Evolutionary conservation across 768 basidiomycete genomes (phyloP), one percentile per base, ranked within the genome.

Genomic region (Suillus variegatus): DNA sequence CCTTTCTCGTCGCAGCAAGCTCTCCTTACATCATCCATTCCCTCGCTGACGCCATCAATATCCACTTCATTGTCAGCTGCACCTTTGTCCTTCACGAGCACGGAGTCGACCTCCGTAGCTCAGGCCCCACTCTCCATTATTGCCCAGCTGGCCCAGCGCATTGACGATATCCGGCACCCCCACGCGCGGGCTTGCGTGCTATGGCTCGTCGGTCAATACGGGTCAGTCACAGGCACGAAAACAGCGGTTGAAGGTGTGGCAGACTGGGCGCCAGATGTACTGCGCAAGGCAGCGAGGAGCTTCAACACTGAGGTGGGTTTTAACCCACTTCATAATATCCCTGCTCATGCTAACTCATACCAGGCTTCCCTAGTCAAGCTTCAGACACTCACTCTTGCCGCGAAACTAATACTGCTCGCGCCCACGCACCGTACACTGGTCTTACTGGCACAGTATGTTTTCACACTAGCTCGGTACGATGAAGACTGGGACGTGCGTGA

Each of bases 161-260:
- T 97, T 55, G 92, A 94, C 57, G 89, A 88, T 61, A 92, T 98
- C 60, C 84, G 81, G 8, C 93, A 95, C 70, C 81, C 89, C 1
- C 85, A 88, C 70, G 95, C 96, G 1, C 81, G 93, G 38, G 94
- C 96, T 0, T 95, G 92, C 69, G 88, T 98, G 1, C 79, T 94
- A 32, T 97, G 97, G 95, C 85, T 98, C 0, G 94, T 95, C 0
- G 96, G 97, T 0, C 94, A 97, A 74, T 94, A 94, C 73, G 86
- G 91, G 20, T 82, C 82, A 16, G 75, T 77, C 7, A 72, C 74
- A 20, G 78, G 77, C 47, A 56, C 56, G 12, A 65, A 69, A 47
- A 68, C 76, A 20, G 76, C 80, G 1, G 81, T 85, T 2, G 84
- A 86, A 60, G 88, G 88, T 18, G 77, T 95, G 9, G 87, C 81